Evolutionary conservation across 164 flowering plant genomes (phyloP).

Genomic region (Hamamelis virginiana): DNA sequence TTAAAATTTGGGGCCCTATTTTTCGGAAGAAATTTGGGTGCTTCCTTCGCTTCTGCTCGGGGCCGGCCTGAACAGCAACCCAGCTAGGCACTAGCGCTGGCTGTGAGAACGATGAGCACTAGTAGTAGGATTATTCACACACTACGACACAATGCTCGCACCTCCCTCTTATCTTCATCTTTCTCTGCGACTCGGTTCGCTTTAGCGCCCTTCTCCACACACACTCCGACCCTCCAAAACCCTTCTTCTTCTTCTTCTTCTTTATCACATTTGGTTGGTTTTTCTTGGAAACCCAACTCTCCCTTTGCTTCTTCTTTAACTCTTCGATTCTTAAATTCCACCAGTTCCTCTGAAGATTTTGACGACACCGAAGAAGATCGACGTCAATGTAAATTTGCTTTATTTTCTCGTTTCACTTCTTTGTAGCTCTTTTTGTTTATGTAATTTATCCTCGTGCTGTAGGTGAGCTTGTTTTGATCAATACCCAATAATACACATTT

Average conservation of each 20-base stretch:
- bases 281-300: conserved; percentile 10
- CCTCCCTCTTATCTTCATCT: conserved; percentile 1
- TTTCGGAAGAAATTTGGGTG: too few species aligned
- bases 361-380: conserved; percentile 9
- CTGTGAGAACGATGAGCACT: not conserved
- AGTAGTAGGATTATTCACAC: not conserved
- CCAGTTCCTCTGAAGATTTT: conserved; percentile 13
- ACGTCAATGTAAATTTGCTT: conserved; percentile 13
- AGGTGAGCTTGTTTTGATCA: too few species aligned
- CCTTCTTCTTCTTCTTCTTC: conserved; percentile 6
- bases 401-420: not conserved
- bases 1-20: too few species aligned
- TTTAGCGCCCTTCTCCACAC: not conserved
- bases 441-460: not conserved
- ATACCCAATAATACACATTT: not conserved
- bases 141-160: not conserved
- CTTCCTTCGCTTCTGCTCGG: too few species aligned
- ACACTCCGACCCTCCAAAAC: not conserved
- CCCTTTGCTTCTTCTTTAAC: conserved; percentile 16
- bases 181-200: not conserved
- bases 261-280: conserved; percentile 7
- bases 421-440: not conserved
- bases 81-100: too few species aligned
- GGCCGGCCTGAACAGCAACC: too few species aligned
- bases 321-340: conserved; percentile 12